A percentile compares a stretch with the other conserved stretches of the same genome.
These are phyloP conservation scores for Pleurotus salmoneostramineus DNA, from an alignment of 768 basidiomycete species.

Conservation along the genomic window DNA sequence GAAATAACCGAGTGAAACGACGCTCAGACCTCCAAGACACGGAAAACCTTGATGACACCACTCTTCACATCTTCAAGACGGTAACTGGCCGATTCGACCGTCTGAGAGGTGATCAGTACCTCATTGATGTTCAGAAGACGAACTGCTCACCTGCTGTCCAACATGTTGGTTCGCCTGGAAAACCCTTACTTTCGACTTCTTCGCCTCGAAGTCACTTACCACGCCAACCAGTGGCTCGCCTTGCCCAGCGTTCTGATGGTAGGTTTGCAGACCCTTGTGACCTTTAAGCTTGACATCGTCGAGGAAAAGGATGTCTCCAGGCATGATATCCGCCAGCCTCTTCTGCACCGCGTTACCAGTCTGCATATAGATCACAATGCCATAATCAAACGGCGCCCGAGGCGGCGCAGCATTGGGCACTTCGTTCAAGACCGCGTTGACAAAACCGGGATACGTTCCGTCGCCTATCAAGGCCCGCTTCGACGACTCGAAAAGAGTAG, in stretches of 20 bases:
- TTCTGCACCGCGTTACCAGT: constrained; percentile 62
- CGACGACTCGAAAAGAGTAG: constrained; percentile 65
- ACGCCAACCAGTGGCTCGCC: constrained; percentile 67
- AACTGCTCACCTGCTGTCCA: constrained; percentile 65
- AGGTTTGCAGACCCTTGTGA: constrained; percentile 78
- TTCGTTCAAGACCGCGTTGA: constrained; percentile 58
- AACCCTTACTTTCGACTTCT: constrained; percentile 83
- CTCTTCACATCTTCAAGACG: constrained; percentile 87
- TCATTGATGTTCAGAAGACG: background rate
- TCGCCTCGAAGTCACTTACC: constrained; percentile 77
- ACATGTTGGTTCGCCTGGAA: constrained; percentile 88
- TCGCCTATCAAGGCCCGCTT: constrained; percentile 80
- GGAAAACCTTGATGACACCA: constrained; percentile 68
- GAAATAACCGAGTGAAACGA: too few species aligned
- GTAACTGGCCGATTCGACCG: constrained; percentile 80
- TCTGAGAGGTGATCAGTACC: constrained; percentile 20
- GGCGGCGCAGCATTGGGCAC: constrained; percentile 58
- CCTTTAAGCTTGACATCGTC: constrained; percentile 70
- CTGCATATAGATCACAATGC: constrained; percentile 76
- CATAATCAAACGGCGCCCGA: constrained; percentile 44
- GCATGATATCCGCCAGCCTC: constrained; percentile 75
- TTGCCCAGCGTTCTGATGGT: constrained; percentile 53
- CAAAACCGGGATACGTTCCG: constrained; percentile 79
- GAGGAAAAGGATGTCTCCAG: constrained; percentile 79
- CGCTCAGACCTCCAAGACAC: background rate